Percentiles rank a stretch among this genome's conserved stretches.
Conservation (phyloP, 441 rosid species). For the Aleurites moluccanus region DNA sequence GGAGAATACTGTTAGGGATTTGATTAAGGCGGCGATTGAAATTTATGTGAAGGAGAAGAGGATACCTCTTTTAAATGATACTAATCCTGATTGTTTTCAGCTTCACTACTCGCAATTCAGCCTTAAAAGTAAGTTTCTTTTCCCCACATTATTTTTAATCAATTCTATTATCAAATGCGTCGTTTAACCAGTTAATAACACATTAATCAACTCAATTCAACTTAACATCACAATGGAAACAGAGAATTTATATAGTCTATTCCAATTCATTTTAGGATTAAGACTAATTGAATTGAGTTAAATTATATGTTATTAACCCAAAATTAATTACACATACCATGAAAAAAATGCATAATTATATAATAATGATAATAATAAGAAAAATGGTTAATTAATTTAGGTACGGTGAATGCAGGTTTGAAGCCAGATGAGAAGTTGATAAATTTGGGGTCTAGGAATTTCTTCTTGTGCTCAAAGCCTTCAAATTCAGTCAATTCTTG, state of each 20-base stretch:
- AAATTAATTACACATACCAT: too few species aligned
- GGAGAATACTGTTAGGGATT: slow-evolving; percentile 46
- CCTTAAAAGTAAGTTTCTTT: slow-evolving; percentile 47
- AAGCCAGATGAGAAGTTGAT: slow-evolving; percentile 43
- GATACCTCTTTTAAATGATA: slow-evolving; percentile 44
- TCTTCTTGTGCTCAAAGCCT: slow-evolving; percentile 46
- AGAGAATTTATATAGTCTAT: too few species aligned
- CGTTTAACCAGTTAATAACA: too few species aligned
- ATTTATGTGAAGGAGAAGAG: slow-evolving; percentile 53
- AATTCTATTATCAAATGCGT: too few species aligned
- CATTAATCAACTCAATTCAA: too few species aligned
- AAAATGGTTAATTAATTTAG: not conserved
- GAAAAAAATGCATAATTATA: too few species aligned
- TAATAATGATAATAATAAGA: too few species aligned
- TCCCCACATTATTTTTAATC: too few species aligned
- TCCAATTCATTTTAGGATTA: too few species aligned
- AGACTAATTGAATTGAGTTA: too few species aligned
- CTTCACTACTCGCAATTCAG: slow-evolving; percentile 62
- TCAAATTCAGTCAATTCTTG: slow-evolving; percentile 18
- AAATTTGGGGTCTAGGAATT: slow-evolving; percentile 53
- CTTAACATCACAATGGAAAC: too few species aligned
- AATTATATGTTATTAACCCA: too few species aligned
- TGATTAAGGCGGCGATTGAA: slow-evolving; percentile 45
- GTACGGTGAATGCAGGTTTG: slow-evolving; percentile 35
- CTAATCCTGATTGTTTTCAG: slow-evolving; percentile 33